A percentile compares a stretch with the other conserved stretches of the same genome.
phyloP scores from a whole-genome alignment of 2,329 filamentous ascomycete species.

The Ceratocystis destructans region DNA sequence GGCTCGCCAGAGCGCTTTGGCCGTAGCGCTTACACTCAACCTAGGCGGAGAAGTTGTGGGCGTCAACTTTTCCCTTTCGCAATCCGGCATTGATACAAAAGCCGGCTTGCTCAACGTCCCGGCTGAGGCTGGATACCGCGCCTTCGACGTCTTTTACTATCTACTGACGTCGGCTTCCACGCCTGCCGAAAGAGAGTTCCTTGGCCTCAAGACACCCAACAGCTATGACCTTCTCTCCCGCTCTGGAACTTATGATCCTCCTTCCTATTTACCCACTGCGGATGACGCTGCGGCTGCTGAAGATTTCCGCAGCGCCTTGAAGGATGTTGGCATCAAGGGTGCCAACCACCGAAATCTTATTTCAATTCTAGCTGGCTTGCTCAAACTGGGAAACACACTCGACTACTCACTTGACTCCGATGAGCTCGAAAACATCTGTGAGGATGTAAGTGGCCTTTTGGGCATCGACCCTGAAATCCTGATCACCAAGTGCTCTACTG shows the following conservation, averaged over 20 bases:
- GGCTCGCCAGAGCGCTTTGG: conserved; percentile 65
- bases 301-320: conserved; percentile 76
- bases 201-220: conserved; percentile 64
- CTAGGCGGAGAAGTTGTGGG: conserved; percentile 65
- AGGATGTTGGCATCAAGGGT: conserved; percentile 88
- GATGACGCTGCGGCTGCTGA: conserved; percentile 89
- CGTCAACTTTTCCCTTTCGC: conserved; percentile 64
- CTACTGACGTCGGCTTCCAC: conserved; percentile 84
- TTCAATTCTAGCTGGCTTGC: conserved; percentile 67
- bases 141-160: conserved; percentile 97
- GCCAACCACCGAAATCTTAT: conserved; percentile 68
- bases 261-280: conserved; percentile 77
- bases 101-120: conserved; percentile 72
- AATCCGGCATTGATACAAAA: conserved; percentile 73
- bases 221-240: conserved; percentile 66
- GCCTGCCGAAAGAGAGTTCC: conserved; percentile 73
- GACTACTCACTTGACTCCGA: conserved; percentile 78
- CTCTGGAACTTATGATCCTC: conserved; percentile 74
- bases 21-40: conserved; percentile 68
- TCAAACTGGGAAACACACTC: conserved; percentile 84
- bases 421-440: conserved; percentile 68
- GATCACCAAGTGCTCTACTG: conserved; percentile 61
- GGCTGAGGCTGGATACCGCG: conserved; percentile 65
- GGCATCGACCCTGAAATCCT: conserved; percentile 79
- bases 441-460: conserved; percentile 76